Evolutionary conservation across 2,329 filamentous ascomycete species (phyloP), one percentile per base, ranked within the genome.

Genomic region (Xylaria sp.): DNA sequence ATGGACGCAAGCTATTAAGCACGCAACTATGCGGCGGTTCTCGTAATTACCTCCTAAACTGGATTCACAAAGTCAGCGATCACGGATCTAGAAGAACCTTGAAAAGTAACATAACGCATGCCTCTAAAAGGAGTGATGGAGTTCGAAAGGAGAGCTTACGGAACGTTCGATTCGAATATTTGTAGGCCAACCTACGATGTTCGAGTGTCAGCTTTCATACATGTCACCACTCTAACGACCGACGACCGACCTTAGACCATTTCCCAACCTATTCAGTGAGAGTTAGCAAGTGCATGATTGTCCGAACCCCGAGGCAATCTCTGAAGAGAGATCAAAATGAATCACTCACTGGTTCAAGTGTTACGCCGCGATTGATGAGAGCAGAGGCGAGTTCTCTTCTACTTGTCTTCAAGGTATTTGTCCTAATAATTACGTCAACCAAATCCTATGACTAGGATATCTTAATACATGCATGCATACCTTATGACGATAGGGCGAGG

Each of bases 401-500:
- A 78, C 90, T 88, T 44, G 89, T 91, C 74, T 93, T 92, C 67
- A 99, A 88, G 9, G 95, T 99, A 82, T 99, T 99, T 71, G 96
- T 98, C 77, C 96, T 70, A 6, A 54, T 1, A 26, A 4, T 11
- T 6, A 42, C 11, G 57, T 70, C 65, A 67, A 48, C 10, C 33
- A 40, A 58, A 59, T 6, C 42, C 28, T 17, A 20, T 2, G 13
- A 15, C 15, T 15, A 26, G 26, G 17, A 9, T n/a, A 26, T 48
- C 28, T 10, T 26, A 6, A 26, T 15, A 42, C 42, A 40, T 44
- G 15, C 54, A 58, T 68, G 10, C 49, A 59, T 68, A 68, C 69
- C 69, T 91, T 79, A 99, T 97, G 73, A 99, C 96, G 67, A 99
- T 90, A 4, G 96, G 96, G 60, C 96, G 90, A 15, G 94, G 89